phyloP scores from a whole-genome alignment of 1,284 basidiomycete species.

The Boletus subluridellus region DNA sequence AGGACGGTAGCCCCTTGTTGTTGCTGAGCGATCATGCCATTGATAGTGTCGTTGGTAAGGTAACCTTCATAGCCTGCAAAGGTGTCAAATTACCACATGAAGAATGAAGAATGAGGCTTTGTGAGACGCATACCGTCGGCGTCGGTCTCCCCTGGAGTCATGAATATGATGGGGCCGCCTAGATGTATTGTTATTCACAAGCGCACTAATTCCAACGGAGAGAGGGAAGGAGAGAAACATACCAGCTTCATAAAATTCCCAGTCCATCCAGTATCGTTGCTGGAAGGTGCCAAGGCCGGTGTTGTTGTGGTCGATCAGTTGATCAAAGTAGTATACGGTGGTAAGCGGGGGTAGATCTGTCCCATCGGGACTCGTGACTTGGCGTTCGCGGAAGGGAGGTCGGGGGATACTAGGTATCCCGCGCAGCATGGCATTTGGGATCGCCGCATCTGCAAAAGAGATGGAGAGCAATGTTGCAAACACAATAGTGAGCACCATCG shows the following conservation, averaged over 20 bases:
- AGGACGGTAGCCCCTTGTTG: too few species aligned
- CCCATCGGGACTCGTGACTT: conserved; percentile 16
- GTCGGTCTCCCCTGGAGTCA: conserved; percentile 38
- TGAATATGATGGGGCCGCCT: too few species aligned
- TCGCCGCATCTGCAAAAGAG: conserved; percentile 20
- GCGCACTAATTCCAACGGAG: too few species aligned
- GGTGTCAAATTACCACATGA: conserved; percentile 36
- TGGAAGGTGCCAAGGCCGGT: too few species aligned
- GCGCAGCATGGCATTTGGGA: conserved; percentile 9
- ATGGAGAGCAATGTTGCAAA: conserved; percentile 7
- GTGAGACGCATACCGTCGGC: conserved; percentile 38
- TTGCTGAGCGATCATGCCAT: too few species aligned
- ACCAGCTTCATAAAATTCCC: too few species aligned
- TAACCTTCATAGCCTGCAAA: conserved; percentile 50
- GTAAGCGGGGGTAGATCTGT: conserved; percentile 30
- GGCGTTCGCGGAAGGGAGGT: too few species aligned
- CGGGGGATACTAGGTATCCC: too few species aligned
- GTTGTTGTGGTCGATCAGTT: too few species aligned
- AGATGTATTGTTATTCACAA: too few species aligned
- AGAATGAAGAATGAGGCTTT: conserved; percentile 18
- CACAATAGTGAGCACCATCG: conserved; percentile 13
- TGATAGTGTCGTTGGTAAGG: conserved; percentile 59
- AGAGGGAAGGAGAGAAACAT: background rate
- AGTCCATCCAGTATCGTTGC: too few species aligned
- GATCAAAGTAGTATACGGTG: conserved; percentile 42